Conservation (phyloP, 768 basidiomycete genomes). For the Tricholoma matsutake region DNA sequence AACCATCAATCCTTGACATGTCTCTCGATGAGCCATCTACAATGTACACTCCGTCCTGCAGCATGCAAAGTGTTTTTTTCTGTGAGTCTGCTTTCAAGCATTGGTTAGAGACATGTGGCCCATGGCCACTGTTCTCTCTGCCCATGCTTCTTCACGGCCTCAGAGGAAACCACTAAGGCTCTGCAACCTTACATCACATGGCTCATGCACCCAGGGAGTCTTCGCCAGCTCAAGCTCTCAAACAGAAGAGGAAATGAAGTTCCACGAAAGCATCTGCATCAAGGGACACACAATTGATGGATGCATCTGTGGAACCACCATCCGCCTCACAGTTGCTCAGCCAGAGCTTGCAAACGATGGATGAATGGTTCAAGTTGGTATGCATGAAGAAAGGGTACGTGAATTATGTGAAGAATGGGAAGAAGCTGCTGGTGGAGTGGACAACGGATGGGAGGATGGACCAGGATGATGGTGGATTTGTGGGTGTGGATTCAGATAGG, state of each 20-base stretch:
- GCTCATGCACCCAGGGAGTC: background rate
- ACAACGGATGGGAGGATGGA: background rate
- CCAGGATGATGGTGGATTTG: background rate
- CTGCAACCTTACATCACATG: background rate
- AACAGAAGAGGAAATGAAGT: background rate
- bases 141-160: background rate
- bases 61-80: background rate
- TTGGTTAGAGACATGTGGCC: background rate
- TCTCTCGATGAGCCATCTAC: too few relatives aligned
- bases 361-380: conserved; percentile 19
- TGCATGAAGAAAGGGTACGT: conserved; percentile 13
- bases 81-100: background rate
- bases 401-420: conserved; percentile 20
- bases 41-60: too few relatives aligned
- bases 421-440: conserved; percentile 6
- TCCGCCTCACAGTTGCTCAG: conserved; percentile 3
- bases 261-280: background rate
- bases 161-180: too few relatives aligned
- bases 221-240: background rate
- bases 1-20: background rate
- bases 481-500: background rate
- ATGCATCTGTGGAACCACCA: background rate
- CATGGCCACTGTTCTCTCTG: background rate
- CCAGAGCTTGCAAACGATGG: conserved; percentile 15
- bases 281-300: background rate